Base-by-base conservation (phyloP, 2,329 filamentous ascomycete species). In the Bertia moriformis region DNA sequence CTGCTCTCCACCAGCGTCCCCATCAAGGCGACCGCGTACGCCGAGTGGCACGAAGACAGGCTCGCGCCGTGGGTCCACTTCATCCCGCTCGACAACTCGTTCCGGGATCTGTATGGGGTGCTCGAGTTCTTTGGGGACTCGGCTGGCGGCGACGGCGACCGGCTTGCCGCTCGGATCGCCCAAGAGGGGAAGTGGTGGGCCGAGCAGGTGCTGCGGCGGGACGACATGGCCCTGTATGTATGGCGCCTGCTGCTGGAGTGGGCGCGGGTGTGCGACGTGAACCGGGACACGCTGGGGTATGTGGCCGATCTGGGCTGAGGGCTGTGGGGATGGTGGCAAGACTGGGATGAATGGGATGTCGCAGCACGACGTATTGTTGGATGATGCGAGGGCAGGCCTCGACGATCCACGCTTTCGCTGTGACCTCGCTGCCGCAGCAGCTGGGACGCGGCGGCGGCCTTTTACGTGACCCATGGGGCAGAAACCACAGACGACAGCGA, bases 11-110 rank as follows among this genome's bases (percentile, higher is more conserved):
- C 64, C 2, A 69, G 64, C 15, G 48, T 77, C 4, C 69, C 69
- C 0, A 62, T 80, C 49, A 79, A 80, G 51, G 64, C 67, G 3
- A 78, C 74, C 1, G 62, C 78, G 17, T 80, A 74, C 48, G 58
- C 65, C 19, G 75, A 80, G 49, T 80, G 75, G 75, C 74, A 79
- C 46, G 73, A 78, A 47, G 62, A 64, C 4, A 60, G 74, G 3
- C 55, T 80, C 1, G 57, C 74, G 12, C 65, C 72, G 0, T 81
- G 74, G 75, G 59, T 63, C 40, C 75, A 80, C 50, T 80, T 76
- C 46, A 66, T 73, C 0, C 75, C 75, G 3, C 62, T 79, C 53
- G 69, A 77, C 46, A 72, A 71, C 45, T 62, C 63, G 1, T 76
- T 69, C 43, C 56, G 66, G 40, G 75, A 78, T 29, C 46, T 78